Evolutionary conservation across 2,329 filamentous ascomycete genomes (phyloP).

Genomic region (Beauveria bassiana): DNA sequence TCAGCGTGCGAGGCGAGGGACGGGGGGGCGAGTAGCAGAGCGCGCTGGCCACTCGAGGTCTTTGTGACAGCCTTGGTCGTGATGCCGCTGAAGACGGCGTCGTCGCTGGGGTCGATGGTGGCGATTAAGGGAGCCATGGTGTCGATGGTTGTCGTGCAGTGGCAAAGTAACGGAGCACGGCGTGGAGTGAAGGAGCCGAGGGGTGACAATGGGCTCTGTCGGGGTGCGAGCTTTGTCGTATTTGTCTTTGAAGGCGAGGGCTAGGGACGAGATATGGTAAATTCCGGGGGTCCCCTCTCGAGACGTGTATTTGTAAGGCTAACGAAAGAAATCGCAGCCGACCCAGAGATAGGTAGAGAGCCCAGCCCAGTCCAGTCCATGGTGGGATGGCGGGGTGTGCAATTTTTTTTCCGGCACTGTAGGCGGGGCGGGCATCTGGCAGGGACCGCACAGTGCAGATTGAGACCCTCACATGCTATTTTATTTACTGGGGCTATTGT

Average conservation of each 20-base stretch:
- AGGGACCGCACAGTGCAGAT: constrained; percentile 6
- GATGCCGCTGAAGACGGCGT: constrained; percentile 33
- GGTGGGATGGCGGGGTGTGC: constrained; percentile 9
- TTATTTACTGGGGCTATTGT: not conserved
- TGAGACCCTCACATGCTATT: constrained; percentile 4
- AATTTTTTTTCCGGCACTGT: constrained; percentile 10
- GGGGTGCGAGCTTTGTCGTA: not conserved
- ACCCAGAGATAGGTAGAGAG: constrained; percentile 1
- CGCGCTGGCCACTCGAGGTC: constrained; percentile 39
- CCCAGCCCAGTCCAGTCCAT: not conserved
- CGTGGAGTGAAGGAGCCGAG: not conserved
- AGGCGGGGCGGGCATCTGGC: not conserved
- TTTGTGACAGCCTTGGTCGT: constrained; percentile 7
- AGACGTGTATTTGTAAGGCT: constrained; percentile 11
- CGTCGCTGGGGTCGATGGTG: constrained; percentile 47
- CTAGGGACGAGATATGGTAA: not conserved
- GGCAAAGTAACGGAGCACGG: not conserved
- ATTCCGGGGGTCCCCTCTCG: constrained; percentile 2
- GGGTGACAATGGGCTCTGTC: not conserved
- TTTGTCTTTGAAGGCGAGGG: not conserved
- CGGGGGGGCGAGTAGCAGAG: constrained; percentile 81
- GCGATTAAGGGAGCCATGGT: constrained; percentile 45
- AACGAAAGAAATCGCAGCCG: constrained; percentile 1
- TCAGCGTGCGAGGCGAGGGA: constrained; percentile 82
- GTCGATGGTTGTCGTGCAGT: constrained; percentile 5